Conservation (phyloP, 805 yeast species). For the Danielia reshetovae region DNA sequence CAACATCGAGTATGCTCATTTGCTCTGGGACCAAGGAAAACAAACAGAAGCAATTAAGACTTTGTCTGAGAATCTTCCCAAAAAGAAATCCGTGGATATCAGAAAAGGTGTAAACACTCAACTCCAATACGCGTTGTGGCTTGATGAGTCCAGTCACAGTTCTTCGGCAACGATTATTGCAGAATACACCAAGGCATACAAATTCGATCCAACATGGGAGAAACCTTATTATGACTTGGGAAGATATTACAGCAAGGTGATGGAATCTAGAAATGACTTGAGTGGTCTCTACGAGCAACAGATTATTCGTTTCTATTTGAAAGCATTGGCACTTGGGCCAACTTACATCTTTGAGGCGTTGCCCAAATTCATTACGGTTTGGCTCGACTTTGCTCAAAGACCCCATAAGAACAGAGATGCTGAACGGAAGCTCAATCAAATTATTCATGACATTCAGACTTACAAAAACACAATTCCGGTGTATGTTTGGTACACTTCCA, state of each 20-base stretch:
- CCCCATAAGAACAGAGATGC: constrained; percentile 24
- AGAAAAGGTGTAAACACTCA: constrained; percentile 45
- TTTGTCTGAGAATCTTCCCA: constrained; percentile 40
- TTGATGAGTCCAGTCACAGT: constrained; percentile 80
- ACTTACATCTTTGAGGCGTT: constrained; percentile 74
- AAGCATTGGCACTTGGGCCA: constrained; percentile 59
- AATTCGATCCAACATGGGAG: constrained; percentile 59
- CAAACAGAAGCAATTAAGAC: constrained; percentile 76
- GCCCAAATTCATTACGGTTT: constrained; percentile 84
- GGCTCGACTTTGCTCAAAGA: constrained; percentile 72
- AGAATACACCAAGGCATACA: constrained; percentile 60
- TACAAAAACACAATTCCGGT: constrained; percentile 45
- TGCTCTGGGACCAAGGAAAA: constrained; percentile 88
- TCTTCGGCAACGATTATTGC: constrained; percentile 67
- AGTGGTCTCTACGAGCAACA: constrained; percentile 52
- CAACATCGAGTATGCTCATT: constrained; percentile 72
- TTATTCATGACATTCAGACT: constrained; percentile 45
- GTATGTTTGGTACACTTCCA: constrained; percentile 71
- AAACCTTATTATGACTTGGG: constrained; percentile 81
- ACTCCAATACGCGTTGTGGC: constrained; percentile 81
- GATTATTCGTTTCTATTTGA: constrained; percentile 53
- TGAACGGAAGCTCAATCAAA: constrained; percentile 38
- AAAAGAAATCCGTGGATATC: constrained; percentile 14
- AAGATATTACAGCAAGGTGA: constrained; percentile 68
- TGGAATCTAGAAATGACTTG: constrained; percentile 57